phyloP scores from a whole-genome alignment of 805 yeast species.

The Starmerella powellii region DNA sequence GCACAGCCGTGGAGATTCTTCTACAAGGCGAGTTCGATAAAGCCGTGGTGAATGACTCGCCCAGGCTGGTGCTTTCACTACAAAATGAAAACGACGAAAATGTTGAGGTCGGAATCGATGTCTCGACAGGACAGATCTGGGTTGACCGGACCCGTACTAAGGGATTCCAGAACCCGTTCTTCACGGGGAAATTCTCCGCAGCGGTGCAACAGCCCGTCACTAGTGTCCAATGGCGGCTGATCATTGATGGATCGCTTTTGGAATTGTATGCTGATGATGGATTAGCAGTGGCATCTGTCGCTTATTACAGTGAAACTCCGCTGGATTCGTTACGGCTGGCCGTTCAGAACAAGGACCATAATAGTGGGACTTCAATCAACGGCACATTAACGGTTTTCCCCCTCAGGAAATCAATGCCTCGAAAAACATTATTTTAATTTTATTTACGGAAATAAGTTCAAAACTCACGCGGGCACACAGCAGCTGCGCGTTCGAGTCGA shows the following conservation, averaged over 20 bases:
- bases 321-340: constrained; percentile 4
- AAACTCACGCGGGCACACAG: too few relatives aligned
- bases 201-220: constrained; percentile 3
- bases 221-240: constrained; percentile 9
- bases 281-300: constrained; percentile 13
- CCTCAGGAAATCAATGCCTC: constrained; percentile 9
- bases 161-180: constrained; percentile 18
- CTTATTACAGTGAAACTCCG: constrained; percentile 12
- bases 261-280: constrained; percentile 19
- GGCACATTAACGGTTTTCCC: constrained; percentile 5
- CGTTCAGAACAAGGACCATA: constrained; percentile 5
- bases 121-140: constrained; percentile 13
- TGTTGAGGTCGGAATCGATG: constrained; percentile 15
- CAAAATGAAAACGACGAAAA: constrained; percentile 9
- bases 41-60: background rate
- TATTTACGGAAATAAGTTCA: too few relatives aligned
- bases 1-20: constrained; percentile 7
- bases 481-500: too few relatives aligned
- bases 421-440: constrained; percentile 11
- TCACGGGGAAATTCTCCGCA: constrained; percentile 17
- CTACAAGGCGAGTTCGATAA: constrained; percentile 1
- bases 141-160: constrained; percentile 11
- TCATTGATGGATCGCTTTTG: constrained; percentile 16
- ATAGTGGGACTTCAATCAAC: constrained; percentile 1
- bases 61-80: constrained; percentile 1